Conservation (phyloP, 2,329 filamentous ascomycete species). For the Penicillium sp. region DNA sequence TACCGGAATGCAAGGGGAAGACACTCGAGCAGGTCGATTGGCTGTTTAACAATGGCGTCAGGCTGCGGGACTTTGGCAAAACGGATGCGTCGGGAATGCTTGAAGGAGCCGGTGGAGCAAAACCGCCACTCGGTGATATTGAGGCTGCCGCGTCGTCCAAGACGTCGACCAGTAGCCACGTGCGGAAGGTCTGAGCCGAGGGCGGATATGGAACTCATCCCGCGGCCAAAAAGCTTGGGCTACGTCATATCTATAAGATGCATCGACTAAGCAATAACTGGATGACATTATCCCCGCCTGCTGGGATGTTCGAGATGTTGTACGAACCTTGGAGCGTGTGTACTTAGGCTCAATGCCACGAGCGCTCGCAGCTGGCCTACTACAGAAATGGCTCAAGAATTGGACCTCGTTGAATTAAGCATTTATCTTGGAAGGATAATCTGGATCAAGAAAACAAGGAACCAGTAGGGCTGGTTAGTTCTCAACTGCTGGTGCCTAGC, state of each 20-base stretch:
- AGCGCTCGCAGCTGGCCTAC: not conserved
- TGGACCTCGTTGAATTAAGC: not conserved
- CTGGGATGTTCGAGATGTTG: not conserved
- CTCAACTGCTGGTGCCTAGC: conserved; percentile 1
- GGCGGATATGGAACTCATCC: not conserved
- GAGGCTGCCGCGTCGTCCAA: not conserved
- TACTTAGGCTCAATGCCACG: not conserved
- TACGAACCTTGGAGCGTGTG: not conserved
- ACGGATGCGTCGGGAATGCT: conserved; percentile 9
- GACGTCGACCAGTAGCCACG: not conserved
- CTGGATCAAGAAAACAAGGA: not conserved
- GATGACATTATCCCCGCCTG: no score
- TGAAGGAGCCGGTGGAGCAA: not conserved
- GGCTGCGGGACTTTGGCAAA: conserved; percentile 8
- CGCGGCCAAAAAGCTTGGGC: not conserved
- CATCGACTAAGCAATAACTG: not conserved
- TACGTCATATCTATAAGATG: not conserved
- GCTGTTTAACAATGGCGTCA: conserved; percentile 5
- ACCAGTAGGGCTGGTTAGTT: not conserved
- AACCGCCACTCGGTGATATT: not conserved
- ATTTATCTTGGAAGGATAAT: not conserved
- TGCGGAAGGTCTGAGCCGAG: conserved; percentile 1
- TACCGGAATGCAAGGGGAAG: conserved; percentile 27
- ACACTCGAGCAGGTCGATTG: conserved; percentile 17
- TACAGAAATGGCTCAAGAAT: not conserved